Percentiles rank a stretch among this genome's conserved stretches.
These are phyloP conservation scores for Aspergillaceae sp. DNA, from an alignment of 2,329 filamentous ascomycete genomes.

Conservation along the genomic window DNA sequence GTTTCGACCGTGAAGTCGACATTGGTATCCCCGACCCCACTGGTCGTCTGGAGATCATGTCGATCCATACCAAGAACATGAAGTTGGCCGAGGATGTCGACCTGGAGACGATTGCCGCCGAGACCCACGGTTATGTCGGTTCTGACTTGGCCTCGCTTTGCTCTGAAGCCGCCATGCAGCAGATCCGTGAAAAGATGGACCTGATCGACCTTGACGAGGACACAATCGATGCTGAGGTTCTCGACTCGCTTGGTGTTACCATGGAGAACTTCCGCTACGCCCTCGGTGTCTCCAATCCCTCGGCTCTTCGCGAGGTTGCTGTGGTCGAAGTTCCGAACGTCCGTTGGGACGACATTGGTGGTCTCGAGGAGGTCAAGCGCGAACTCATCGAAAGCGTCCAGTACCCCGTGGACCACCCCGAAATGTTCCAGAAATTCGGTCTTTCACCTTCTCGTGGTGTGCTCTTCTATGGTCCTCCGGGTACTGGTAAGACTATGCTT, in stretches of 20 bases:
- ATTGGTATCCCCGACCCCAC: conserved; percentile 97
- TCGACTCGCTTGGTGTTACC: conserved; percentile 95
- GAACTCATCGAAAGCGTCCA: conserved; percentile 98
- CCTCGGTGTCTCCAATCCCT: conserved; percentile 95
- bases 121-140: conserved; percentile 98
- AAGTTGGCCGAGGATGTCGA: conserved; percentile 96
- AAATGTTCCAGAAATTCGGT: conserved; percentile 99
- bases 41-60: conserved; percentile 94
- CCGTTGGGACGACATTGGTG: conserved; percentile 99
- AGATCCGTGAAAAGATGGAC: conserved; percentile 99
- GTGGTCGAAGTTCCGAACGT: conserved; percentile 99
- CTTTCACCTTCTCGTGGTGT: conserved; percentile 97
- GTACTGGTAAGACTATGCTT: conserved; percentile 99
- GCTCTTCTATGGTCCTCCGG: conserved; percentile 94
- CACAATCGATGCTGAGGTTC: conserved; percentile 95
- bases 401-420: conserved; percentile 97
- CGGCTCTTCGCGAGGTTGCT: conserved; percentile 93
- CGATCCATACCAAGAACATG: conserved; percentile 99
- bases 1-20: conserved; percentile 98
- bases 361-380: conserved; percentile 95
- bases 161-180: conserved; percentile 98
- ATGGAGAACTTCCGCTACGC: conserved; percentile 99
- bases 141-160: conserved; percentile 97
- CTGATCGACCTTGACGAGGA: conserved; percentile 98
- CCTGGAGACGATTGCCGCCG: conserved; percentile 88